A percentile compares a stretch with the other conserved stretches of the same genome.
phyloP scores from a whole-genome alignment of 2,329 filamentous ascomycete genomes.

The Xylogone sp. region DNA sequence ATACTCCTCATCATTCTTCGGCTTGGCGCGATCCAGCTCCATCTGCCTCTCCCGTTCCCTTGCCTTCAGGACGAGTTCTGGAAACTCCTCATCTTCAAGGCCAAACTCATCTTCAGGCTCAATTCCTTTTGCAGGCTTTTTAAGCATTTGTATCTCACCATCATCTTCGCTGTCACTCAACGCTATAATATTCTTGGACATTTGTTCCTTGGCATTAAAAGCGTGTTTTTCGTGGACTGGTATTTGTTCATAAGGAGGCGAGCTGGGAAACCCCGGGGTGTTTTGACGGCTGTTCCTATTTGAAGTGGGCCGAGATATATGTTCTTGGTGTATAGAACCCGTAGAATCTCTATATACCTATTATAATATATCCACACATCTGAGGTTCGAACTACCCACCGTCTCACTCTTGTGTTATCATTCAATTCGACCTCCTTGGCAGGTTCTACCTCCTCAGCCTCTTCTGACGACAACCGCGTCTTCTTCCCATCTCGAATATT shows the following conservation, averaged over 20 bases:
- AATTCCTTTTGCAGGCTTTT: slow-evolving; percentile 1
- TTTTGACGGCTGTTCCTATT: neutral
- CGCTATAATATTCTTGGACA: slow-evolving; percentile 2
- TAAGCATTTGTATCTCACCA: slow-evolving; percentile 6
- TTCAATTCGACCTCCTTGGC: slow-evolving; percentile 7
- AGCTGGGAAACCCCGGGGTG: neutral
- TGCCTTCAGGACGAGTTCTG: slow-evolving; percentile 25
- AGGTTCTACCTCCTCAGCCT: slow-evolving; percentile 5
- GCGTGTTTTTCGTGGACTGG: neutral
- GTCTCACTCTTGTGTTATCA: neutral
- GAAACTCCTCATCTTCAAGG: slow-evolving; percentile 25
- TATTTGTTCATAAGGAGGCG: neutral
- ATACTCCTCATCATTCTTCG: neutral
- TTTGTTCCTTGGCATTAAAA: slow-evolving; percentile 1
- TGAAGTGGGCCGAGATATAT: neutral
- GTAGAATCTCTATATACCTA: neutral
- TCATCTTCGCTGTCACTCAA: slow-evolving; percentile 13
- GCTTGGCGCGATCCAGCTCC: slow-evolving; percentile 8
- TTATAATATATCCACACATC: neutral
- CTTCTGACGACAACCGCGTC: slow-evolving; percentile 17
- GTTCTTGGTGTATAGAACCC: neutral
- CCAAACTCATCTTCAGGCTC: slow-evolving; percentile 12
- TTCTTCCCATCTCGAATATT: slow-evolving; percentile 20
- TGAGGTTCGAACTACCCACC: slow-evolving; percentile 6
- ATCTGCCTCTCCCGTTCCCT: slow-evolving; percentile 20